These are phyloP conservation scores for Teratosphaeria destructans DNA, from an alignment of 2,329 filamentous ascomycete genomes.

Conservation along the genomic window DNA sequence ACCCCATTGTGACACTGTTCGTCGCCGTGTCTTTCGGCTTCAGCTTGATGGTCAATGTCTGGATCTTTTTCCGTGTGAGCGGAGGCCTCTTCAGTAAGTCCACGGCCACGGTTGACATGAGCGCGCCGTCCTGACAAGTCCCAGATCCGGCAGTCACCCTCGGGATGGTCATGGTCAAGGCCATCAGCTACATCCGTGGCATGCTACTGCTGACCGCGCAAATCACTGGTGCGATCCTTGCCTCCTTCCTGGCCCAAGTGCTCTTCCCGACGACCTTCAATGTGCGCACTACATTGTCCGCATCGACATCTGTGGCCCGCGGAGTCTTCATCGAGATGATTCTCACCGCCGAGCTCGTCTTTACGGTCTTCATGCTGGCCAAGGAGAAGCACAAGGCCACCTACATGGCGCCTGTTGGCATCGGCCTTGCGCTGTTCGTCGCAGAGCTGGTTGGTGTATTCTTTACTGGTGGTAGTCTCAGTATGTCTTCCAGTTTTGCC, in stretches of 20 bases:
- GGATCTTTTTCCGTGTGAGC: slow-evolving; percentile 24
- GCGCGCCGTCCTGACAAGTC: neutral
- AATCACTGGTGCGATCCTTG: slow-evolving; percentile 48
- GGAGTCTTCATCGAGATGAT: slow-evolving; percentile 60
- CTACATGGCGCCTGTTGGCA: slow-evolving; percentile 59
- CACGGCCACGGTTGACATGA: slow-evolving; percentile 9
- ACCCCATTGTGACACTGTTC: slow-evolving; percentile 10
- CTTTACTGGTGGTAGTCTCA: slow-evolving; percentile 34
- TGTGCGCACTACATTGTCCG: slow-evolving; percentile 47
- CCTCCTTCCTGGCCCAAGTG: slow-evolving; percentile 46
- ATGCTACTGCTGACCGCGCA: slow-evolving; percentile 46
- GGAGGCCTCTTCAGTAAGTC: slow-evolving; percentile 24
- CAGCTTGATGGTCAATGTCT: slow-evolving; percentile 28
- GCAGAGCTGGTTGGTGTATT: slow-evolving; percentile 38
- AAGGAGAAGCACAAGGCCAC: slow-evolving; percentile 60
- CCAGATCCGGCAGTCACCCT: slow-evolving; percentile 37
- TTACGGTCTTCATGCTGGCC: slow-evolving; percentile 61
- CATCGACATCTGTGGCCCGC: slow-evolving; percentile 42
- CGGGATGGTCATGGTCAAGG: slow-evolving; percentile 49
- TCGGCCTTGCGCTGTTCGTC: slow-evolving; percentile 61
- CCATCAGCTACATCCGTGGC: slow-evolving; percentile 44
- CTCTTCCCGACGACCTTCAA: slow-evolving; percentile 48
- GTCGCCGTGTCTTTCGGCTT: slow-evolving; percentile 27
- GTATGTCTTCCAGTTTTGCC: neutral
- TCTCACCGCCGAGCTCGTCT: slow-evolving; percentile 51